These are phyloP conservation scores for Rhizoclosmatium globosum DNA, from an alignment of 192 early-diverging fungal species.

Conservation along the genomic window DNA sequence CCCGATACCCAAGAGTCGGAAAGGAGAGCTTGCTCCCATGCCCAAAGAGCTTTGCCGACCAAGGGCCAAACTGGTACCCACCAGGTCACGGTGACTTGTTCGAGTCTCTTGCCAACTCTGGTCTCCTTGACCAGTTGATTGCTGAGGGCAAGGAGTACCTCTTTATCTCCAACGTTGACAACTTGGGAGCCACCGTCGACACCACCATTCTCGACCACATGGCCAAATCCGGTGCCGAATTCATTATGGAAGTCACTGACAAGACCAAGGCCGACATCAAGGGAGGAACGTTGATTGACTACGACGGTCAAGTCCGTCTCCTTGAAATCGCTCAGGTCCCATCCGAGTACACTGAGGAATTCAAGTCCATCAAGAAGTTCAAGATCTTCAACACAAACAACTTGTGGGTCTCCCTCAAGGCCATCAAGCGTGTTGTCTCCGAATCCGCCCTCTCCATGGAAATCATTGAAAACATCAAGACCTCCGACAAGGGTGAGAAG, in stretches of 20 bases:
- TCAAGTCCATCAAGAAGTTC: constrained; percentile 99
- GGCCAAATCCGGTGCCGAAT: constrained; percentile 86
- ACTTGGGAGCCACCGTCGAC: constrained; percentile 97
- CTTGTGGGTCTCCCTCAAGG: constrained; percentile 59
- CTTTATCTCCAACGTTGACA: constrained; percentile 99
- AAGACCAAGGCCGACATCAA: constrained; percentile 99
- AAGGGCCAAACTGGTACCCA: constrained; percentile 76
- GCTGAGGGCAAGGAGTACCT: constrained; percentile 97
- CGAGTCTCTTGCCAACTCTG: constrained; percentile 92
- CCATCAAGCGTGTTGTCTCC: constrained; percentile 78
- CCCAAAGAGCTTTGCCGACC: constrained; percentile 71
- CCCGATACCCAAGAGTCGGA: constrained; percentile 89
- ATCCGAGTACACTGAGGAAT: constrained; percentile 92
- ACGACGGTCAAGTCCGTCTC: constrained; percentile 91
- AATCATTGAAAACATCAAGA: constrained; percentile 98
- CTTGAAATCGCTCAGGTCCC: constrained; percentile 99
- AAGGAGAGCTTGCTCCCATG: constrained; percentile 92
- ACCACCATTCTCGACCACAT: constrained; percentile 91
- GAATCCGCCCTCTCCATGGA: constrained; percentile 84
- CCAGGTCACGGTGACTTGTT: constrained; percentile 99
- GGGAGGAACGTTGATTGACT: constrained; percentile 99
- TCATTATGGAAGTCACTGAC: constrained; percentile 99
- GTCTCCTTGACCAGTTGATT: constrained; percentile 91
- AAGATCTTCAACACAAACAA: constrained; percentile 98
- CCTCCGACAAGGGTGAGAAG: constrained; percentile 90